These are phyloP conservation scores for Puccinia horiana DNA, from an alignment of 1,284 basidiomycete genomes.

Conservation along the genomic window DNA sequence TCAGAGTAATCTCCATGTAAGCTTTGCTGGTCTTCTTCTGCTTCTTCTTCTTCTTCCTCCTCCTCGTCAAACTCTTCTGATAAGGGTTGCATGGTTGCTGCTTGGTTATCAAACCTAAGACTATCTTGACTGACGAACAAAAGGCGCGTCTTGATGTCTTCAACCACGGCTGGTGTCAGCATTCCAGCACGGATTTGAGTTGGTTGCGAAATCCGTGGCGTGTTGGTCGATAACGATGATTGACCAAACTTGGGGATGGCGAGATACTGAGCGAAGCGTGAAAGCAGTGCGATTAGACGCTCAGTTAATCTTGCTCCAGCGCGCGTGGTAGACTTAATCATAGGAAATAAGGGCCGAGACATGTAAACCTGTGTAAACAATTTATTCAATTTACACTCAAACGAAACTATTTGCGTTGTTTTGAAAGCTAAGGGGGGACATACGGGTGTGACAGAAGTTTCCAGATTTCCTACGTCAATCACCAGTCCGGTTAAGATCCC, in stretches of 20 bases:
- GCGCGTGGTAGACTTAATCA: slow-evolving; percentile 76
- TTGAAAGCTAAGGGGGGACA: slow-evolving; percentile 55
- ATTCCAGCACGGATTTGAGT: slow-evolving; percentile 1
- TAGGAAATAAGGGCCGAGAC: slow-evolving; percentile 78
- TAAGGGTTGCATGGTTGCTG: slow-evolving; percentile 28
- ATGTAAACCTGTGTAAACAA: slow-evolving; percentile 72
- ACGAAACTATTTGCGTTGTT: neutral
- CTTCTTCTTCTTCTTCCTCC: slow-evolving; percentile 7
- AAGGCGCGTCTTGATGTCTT: slow-evolving; percentile 37
- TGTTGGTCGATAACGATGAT: slow-evolving; percentile 65
- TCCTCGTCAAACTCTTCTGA: neutral
- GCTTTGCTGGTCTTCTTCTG: too few relatives aligned
- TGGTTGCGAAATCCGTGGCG: slow-evolving; percentile 62
- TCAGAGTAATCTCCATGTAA: slow-evolving; percentile 9
- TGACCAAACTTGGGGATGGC: slow-evolving; percentile 72
- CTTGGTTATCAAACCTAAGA: slow-evolving; percentile 16
- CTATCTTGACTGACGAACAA: slow-evolving; percentile 57
- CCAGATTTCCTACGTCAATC: slow-evolving; percentile 84
- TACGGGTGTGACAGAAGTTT: slow-evolving; percentile 83
- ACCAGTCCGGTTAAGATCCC: slow-evolving; percentile 90
- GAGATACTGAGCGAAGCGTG: slow-evolving; percentile 76
- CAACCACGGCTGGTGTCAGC: slow-evolving; percentile 18
- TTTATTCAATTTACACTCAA: neutral
- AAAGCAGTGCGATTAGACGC: slow-evolving; percentile 74
- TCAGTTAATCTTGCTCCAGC: slow-evolving; percentile 74